Conservation (phyloP, 805 yeast genomes). For the Saccharomycopsis malanga region DNA sequence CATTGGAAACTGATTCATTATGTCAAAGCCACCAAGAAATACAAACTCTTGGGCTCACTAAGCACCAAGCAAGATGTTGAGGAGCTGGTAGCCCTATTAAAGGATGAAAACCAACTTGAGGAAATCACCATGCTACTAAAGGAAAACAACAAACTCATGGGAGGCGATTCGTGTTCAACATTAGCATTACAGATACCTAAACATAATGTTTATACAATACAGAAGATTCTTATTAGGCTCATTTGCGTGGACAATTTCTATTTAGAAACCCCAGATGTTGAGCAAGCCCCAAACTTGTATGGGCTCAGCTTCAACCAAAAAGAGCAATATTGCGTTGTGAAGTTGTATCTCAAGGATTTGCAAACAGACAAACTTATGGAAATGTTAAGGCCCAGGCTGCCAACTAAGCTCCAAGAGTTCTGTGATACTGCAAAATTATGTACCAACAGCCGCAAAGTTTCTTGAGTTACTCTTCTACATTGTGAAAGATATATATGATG, state of each 20-base stretch:
- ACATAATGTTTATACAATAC: background rate
- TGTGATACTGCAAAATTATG: background rate
- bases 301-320: background rate
- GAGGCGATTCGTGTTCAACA: background rate
- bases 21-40: background rate
- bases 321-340: background rate
- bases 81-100: background rate
- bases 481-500: too few species aligned
- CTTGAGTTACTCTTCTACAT: too few species aligned
- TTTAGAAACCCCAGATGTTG: background rate
- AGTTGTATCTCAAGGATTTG: background rate
- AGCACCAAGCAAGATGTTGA: background rate
- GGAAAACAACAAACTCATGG: background rate
- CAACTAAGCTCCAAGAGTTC: background rate
- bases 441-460: too few species aligned
- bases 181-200: background rate
- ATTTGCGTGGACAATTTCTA: background rate
- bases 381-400: background rate
- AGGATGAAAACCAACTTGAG: background rate
- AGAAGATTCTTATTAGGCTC: background rate
- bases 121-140: background rate
- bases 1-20: conserved; percentile 4
- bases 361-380: background rate
- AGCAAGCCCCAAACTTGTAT: background rate
- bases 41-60: background rate